A percentile compares a stretch with the other conserved stretches of the same genome.
Evolutionary conservation across 352 stramenopile species (phyloP).

Genomic region (Halophytophthora polymorphica): DNA sequence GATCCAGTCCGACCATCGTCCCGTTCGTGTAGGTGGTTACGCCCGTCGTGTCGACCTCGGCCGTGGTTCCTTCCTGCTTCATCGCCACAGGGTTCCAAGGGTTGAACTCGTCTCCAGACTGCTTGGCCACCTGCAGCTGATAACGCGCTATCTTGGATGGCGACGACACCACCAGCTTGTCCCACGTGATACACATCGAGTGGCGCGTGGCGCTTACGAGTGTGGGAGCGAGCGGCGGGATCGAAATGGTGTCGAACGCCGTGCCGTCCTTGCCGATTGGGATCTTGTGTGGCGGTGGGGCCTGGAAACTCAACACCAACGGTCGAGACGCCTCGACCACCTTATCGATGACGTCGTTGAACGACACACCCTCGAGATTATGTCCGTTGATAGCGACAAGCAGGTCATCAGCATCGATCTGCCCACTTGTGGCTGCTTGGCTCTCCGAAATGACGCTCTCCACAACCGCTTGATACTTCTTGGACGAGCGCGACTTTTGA

Average conservation of each 20-base stretch:
- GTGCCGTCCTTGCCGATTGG: conserved; percentile 33
- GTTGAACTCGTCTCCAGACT: conserved; percentile 58
- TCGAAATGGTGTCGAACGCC: conserved; percentile 50
- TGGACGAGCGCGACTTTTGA: conserved; percentile 61
- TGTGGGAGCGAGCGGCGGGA: conserved; percentile 55
- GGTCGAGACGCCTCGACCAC: conserved; percentile 71
- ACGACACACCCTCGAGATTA: conserved; percentile 56
- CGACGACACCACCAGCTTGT: conserved; percentile 27
- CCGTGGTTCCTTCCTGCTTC: conserved; percentile 42
- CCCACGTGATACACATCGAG: conserved; percentile 64
- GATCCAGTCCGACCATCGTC: conserved; percentile 62
- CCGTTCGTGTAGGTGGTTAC: conserved; percentile 56
- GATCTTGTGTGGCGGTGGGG: conserved; percentile 25
- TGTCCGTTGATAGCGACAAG: conserved; percentile 73
- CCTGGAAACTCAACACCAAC: conserved; percentile 67
- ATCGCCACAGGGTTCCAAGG: conserved; percentile 51
- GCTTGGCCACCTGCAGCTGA: conserved; percentile 62
- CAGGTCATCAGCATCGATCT: conserved; percentile 71
- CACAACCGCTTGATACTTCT: conserved; percentile 69
- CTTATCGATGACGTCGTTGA: conserved; percentile 72
- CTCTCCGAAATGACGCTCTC: conserved; percentile 81
- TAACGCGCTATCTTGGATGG: conserved; percentile 32
- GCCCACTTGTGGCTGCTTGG: conserved; percentile 63
- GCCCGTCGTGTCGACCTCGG: conserved; percentile 36
- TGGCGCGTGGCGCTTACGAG: conserved; percentile 61